phyloP scores from a whole-genome alignment of 306 rosid genomes.

The Oemleria cerasiformis region DNA sequence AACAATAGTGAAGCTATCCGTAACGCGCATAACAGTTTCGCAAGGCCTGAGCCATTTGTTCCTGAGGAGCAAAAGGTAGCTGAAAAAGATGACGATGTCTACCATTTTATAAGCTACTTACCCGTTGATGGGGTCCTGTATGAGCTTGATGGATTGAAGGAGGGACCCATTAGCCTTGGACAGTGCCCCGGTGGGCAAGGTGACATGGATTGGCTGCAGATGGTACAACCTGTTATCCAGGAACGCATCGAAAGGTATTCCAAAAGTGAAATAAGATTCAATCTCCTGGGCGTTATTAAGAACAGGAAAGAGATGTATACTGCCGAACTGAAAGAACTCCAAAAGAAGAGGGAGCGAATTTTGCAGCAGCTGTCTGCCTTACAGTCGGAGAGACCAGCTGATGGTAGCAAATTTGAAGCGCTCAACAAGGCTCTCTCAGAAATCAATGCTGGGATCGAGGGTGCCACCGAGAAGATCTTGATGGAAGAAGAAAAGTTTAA shows the following conservation, averaged over 20 bases:
- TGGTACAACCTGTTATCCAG: constrained; percentile 94
- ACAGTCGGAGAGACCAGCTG: constrained; percentile 60
- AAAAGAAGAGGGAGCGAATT: constrained; percentile 90
- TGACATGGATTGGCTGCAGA: constrained; percentile 80
- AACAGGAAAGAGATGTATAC: constrained; percentile 89
- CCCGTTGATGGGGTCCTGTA: constrained; percentile 89
- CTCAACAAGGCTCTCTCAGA: constrained; percentile 90
- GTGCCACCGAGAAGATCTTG: constrained; percentile 76
- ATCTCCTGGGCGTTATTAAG: constrained; percentile 88
- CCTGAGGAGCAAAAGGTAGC: constrained; percentile 89
- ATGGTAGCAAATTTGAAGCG: constrained; percentile 50
- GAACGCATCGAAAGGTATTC: constrained; percentile 91
- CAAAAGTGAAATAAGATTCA: constrained; percentile 84
- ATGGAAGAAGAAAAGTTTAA: constrained; percentile 93
- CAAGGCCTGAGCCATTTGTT: constrained; percentile 96
- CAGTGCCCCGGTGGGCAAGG: constrained; percentile 84
- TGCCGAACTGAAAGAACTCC: constrained; percentile 91
- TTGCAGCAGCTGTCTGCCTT: constrained; percentile 79
- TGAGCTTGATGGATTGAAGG: constrained; percentile 98
- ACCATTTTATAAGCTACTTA: constrained; percentile 93
- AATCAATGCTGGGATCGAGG: constrained; percentile 88
- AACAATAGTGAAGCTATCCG: constrained; percentile 94
- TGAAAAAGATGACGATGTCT: constrained; percentile 85
- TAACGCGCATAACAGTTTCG: constrained; percentile 89
- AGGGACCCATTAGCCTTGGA: constrained; percentile 96